phyloP scores from a whole-genome alignment of 768 basidiomycete species.

The Boletus sp. region DNA sequence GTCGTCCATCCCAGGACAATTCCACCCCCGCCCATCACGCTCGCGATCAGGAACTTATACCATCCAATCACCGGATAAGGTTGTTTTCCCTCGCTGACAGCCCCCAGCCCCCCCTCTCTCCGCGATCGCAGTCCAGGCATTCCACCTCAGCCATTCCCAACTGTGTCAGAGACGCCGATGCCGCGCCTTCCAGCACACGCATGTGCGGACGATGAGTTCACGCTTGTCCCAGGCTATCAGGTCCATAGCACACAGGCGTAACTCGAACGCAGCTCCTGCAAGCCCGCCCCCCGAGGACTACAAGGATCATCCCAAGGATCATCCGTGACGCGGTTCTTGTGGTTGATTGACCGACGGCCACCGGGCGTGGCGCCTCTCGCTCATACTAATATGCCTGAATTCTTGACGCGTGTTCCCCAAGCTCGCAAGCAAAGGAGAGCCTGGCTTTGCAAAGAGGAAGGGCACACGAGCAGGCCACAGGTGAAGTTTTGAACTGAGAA shows the following conservation, averaged over 20 bases:
- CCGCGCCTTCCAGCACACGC: slow-evolving; percentile 12
- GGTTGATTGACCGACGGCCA: slow-evolving; percentile 16
- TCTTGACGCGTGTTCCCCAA: slow-evolving; percentile 7
- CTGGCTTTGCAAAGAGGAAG: slow-evolving; percentile 30
- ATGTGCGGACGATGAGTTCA: slow-evolving; percentile 17
- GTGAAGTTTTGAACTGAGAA: slow-evolving; percentile 7
- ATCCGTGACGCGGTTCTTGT: slow-evolving; percentile 8
- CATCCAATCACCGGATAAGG: slow-evolving; percentile 1
- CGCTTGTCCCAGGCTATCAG: slow-evolving; percentile 23
- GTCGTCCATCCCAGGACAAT: not conserved
- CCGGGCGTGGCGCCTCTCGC: not conserved
- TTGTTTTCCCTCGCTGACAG: slow-evolving; percentile 6
- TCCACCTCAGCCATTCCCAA: slow-evolving; percentile 10
- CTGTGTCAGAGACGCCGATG: slow-evolving; percentile 20
- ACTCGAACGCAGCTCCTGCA: slow-evolving; percentile 6
- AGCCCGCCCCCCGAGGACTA: slow-evolving; percentile 3
- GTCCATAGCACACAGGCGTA: slow-evolving; percentile 23
- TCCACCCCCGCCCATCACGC: slow-evolving; percentile 1
- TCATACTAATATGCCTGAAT: slow-evolving; percentile 3
- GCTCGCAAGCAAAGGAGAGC: slow-evolving; percentile 21
- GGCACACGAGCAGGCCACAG: slow-evolving; percentile 25
- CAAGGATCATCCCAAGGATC: slow-evolving; percentile 10
- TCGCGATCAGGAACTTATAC: slow-evolving; percentile 18
- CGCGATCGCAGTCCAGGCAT: slow-evolving; percentile 18
- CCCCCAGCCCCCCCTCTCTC: slow-evolving; percentile 7